Conservation (phyloP, 331 rosid genomes). For the Acacia pycnantha region DNA sequence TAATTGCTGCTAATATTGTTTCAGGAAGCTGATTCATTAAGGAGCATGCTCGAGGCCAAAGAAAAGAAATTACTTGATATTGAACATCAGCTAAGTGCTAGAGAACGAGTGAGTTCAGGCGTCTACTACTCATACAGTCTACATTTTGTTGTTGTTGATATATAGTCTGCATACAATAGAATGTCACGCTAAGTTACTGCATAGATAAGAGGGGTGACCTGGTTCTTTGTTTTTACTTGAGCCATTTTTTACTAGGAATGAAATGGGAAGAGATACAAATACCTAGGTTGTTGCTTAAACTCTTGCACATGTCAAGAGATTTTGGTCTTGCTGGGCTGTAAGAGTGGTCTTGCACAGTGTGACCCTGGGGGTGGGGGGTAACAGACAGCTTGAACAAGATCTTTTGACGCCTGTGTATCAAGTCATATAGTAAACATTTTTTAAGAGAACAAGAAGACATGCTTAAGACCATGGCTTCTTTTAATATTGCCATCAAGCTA, state of each 20-base stretch:
- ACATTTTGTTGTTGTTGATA: not conserved
- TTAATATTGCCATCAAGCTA: slow-evolving; percentile 15
- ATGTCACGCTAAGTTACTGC: not conserved
- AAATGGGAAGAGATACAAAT: slow-evolving; percentile 5
- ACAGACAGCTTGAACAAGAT: not conserved
- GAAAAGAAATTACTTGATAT: slow-evolving; percentile 52
- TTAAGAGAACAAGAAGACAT: slow-evolving; percentile 1
- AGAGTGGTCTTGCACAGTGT: slow-evolving; percentile 5
- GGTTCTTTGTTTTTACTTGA: not conserved
- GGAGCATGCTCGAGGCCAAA: slow-evolving; percentile 49
- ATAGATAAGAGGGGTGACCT: not conserved
- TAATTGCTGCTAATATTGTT: slow-evolving; percentile 28
- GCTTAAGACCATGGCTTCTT: not conserved
- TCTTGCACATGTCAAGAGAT: not conserved
- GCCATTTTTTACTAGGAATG: slow-evolving; percentile 11
- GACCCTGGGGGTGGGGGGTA: not conserved
- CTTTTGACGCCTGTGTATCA: not conserved
- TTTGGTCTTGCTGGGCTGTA: slow-evolving; percentile 2
- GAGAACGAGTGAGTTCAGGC: slow-evolving; percentile 68
- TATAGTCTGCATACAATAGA: not conserved
- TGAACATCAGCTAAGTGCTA: slow-evolving; percentile 63
- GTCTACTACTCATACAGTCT: slow-evolving; percentile 5
- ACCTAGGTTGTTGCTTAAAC: not conserved
- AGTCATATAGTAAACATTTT: not conserved
- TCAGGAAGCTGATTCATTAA: slow-evolving; percentile 58